These are phyloP conservation scores for Aphanomyces cochlioides DNA, from an alignment of 352 stramenopile genomes.

Conservation along the genomic window DNA sequence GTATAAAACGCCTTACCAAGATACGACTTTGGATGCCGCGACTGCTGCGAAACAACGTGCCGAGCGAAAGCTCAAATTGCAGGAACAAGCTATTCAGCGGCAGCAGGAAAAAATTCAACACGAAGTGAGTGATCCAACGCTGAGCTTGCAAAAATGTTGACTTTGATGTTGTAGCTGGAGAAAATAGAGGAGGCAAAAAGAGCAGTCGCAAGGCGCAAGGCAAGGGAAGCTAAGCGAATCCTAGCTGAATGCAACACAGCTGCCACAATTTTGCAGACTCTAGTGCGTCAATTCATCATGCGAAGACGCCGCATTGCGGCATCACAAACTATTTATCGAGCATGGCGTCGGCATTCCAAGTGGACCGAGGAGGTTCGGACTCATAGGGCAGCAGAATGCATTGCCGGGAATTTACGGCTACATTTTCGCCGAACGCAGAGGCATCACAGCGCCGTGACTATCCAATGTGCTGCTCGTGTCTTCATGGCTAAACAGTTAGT, in stretches of 20 bases:
- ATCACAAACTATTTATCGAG: constrained; percentile 43
- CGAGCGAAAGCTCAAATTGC: constrained; percentile 57
- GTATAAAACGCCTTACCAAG: constrained; percentile 62
- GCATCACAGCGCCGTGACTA: constrained; percentile 39
- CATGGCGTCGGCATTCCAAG: constrained; percentile 35
- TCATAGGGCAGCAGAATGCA: constrained; percentile 39
- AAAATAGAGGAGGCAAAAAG: constrained; percentile 71
- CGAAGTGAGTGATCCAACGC: constrained; percentile 37
- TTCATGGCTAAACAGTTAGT: constrained; percentile 32
- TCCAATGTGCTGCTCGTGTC: constrained; percentile 48
- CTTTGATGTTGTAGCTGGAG: constrained; percentile 46
- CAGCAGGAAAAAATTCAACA: constrained; percentile 75
- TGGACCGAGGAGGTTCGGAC: background rate
- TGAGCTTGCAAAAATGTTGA: constrained; percentile 4
- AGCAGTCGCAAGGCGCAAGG: constrained; percentile 59
- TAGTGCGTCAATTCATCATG: constrained; percentile 37
- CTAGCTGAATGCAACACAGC: constrained; percentile 49
- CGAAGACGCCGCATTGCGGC: constrained; percentile 34
- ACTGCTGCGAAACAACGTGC: constrained; percentile 62
- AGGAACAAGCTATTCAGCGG: constrained; percentile 67
- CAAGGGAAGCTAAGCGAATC: constrained; percentile 61
- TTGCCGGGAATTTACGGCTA: constrained; percentile 43
- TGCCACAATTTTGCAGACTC: constrained; percentile 48
- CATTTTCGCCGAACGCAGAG: constrained; percentile 38
- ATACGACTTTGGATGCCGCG: constrained; percentile 66